phyloP scores from a whole-genome alignment of 495 filamentous ascomycete genomes.

The Tuber microsphaerosporum region DNA sequence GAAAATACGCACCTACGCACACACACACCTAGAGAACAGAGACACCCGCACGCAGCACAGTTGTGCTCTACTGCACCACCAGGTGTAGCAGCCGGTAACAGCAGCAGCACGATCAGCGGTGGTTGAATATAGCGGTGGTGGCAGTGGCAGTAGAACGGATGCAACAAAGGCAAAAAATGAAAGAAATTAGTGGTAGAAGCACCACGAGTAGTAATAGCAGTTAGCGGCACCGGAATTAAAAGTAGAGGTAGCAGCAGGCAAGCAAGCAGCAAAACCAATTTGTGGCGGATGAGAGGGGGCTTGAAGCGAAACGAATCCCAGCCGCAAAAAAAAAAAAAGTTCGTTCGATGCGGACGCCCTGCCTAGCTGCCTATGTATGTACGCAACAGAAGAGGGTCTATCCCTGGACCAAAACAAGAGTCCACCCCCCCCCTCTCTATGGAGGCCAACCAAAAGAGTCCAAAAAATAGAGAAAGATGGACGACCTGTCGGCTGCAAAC shows the following conservation, averaged over 20 bases:
- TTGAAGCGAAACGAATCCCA: conserved; percentile 35
- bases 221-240: conserved; percentile 16
- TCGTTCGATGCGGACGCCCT: conserved; percentile 23
- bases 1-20: conserved; percentile 26
- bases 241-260: conserved; percentile 9
- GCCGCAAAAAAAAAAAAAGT: conserved; percentile 23
- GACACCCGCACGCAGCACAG: conserved; percentile 30
- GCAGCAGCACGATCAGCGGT: conserved; percentile 20
- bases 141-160: conserved; percentile 2
- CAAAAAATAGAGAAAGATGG: neutral
- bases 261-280: conserved; percentile 8
- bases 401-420: neutral
- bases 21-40: conserved; percentile 21
- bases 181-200: conserved; percentile 13
- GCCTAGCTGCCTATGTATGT: conserved; percentile 28
- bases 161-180: neutral
- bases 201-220: conserved; percentile 21
- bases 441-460: neutral
- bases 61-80: conserved; percentile 20
- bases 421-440: neutral
- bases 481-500: conserved; percentile 1
- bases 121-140: conserved; percentile 6
- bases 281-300: conserved; percentile 24
- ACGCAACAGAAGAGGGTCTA: conserved; percentile 17
- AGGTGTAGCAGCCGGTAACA: conserved; percentile 32